phyloP scores from a whole-genome alignment of 768 basidiomycete genomes.

The Favolaschia claudopus region DNA sequence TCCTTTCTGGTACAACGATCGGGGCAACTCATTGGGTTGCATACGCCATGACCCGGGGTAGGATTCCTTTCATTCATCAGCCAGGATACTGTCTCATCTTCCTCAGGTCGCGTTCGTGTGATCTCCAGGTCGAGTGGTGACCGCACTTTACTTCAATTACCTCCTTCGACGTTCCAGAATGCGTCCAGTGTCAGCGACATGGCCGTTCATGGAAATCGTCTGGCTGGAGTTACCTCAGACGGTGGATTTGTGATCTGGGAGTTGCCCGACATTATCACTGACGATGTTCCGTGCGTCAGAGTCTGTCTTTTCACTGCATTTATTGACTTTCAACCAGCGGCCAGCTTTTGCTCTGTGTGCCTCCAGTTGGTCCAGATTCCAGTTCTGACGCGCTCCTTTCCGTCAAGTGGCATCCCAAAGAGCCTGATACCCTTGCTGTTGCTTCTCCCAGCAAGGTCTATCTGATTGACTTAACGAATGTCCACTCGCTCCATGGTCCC shows the following conservation, averaged over 20 bases:
- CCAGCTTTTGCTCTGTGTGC: conserved; percentile 70
- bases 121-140: conserved; percentile 90
- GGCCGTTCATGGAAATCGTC: conserved; percentile 83
- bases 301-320: neutral
- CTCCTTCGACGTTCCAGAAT: conserved; percentile 60
- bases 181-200: conserved; percentile 80
- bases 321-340: conserved; percentile 53
- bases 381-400: conserved; percentile 73
- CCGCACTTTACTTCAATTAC: conserved; percentile 84
- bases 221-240: conserved; percentile 87
- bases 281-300: conserved; percentile 80
- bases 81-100: no score
- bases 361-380: conserved; percentile 52
- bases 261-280: conserved; percentile 80
- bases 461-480: conserved; percentile 74
- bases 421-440: conserved; percentile 81
- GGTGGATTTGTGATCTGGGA: conserved; percentile 93
- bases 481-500: conserved; percentile 65
- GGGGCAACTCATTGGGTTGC: conserved; percentile 94
- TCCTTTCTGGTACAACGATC: conserved; percentile 86
- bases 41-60: conserved; percentile 89
- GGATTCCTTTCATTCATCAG: conserved; percentile 9
- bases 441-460: conserved; percentile 81
- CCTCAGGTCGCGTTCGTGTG: conserved; percentile 79
- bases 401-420: conserved; percentile 90